Evolutionary conservation across 768 basidiomycete species (phyloP).

Genomic region (Pulveroboletus sp.): DNA sequence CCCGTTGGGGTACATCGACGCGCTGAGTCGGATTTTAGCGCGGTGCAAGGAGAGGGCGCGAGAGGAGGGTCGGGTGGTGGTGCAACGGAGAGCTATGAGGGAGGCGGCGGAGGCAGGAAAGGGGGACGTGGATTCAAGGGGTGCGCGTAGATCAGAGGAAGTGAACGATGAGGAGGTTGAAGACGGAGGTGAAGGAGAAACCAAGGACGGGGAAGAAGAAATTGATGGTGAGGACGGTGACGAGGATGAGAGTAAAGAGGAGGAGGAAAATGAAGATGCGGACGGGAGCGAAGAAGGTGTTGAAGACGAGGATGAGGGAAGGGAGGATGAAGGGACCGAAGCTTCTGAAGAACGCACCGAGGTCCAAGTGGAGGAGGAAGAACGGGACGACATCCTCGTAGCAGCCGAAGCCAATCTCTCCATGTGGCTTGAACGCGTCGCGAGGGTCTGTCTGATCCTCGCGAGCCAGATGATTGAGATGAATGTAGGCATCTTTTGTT

Average conservation of each 20-base stretch:
- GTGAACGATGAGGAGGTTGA: conserved; percentile 22
- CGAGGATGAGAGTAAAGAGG: background rate
- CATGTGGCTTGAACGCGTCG: conserved; percentile 84
- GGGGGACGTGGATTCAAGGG: background rate
- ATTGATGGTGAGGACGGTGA: background rate
- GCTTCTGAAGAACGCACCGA: background rate
- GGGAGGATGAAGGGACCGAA: background rate
- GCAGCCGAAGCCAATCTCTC: conserved; percentile 36
- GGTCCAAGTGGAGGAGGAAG: conserved; percentile 4
- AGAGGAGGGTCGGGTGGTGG: conserved; percentile 21
- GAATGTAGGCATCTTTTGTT: conserved; percentile 48
- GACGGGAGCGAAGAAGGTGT: background rate
- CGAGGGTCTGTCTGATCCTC: conserved; percentile 70
- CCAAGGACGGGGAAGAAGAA: background rate
- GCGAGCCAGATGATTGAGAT: conserved; percentile 82
- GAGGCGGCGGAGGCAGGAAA: background rate
- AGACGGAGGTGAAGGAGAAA: conserved; percentile 4
- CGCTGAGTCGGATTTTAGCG: conserved; percentile 56
- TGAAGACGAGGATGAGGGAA: background rate
- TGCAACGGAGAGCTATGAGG: conserved; percentile 9
- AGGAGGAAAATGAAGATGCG: background rate
- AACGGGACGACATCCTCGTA: conserved; percentile 16
- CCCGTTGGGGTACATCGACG: conserved; percentile 75
- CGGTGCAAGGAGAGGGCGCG: conserved; percentile 56
- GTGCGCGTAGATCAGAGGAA: background rate